phyloP scores from a whole-genome alignment of 176 grass and related monocot species.

The Oryza glaberrima region DNA sequence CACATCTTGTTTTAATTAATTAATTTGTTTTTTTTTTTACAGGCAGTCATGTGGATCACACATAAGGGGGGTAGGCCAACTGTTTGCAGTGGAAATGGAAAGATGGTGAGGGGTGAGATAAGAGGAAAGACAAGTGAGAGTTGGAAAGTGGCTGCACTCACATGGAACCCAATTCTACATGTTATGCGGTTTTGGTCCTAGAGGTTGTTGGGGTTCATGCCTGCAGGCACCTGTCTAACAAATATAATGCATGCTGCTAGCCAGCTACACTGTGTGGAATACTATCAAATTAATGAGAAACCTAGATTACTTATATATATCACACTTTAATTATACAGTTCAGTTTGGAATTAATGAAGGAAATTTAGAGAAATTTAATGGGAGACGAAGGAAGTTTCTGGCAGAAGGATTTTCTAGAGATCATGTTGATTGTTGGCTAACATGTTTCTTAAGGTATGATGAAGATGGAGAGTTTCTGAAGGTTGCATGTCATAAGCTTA shows the following conservation, averaged over 20 bases:
- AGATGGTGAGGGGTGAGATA: neutral
- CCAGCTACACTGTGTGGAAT: too few species aligned
- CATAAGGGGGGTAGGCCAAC: neutral
- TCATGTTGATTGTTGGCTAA: too few species aligned
- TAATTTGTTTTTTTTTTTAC: neutral
- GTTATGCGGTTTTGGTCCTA: neutral
- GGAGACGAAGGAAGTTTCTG: too few species aligned
- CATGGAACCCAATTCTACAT: conserved; percentile 13
- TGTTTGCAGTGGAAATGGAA: conserved; percentile 11
- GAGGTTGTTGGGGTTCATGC: neutral
- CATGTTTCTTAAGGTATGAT: too few species aligned
- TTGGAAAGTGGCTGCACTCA: conserved; percentile 27
- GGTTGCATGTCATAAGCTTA: too few species aligned
- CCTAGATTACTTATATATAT: too few species aligned
- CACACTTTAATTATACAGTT: too few species aligned
- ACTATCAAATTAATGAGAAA: too few species aligned
- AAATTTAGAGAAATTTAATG: too few species aligned
- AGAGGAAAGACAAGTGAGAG: conserved; percentile 1
- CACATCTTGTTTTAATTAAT: neutral
- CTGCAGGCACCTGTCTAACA: neutral
- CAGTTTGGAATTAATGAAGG: too few species aligned
- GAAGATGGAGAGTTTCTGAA: too few species aligned
- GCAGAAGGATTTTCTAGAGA: too few species aligned
- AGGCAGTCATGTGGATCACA: neutral
- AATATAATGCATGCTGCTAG: neutral